Percentiles rank a stretch among this genome's conserved stretches.
These are phyloP conservation scores for Wickerhamomyces rabaulensis DNA, from an alignment of 805 yeast species.

Conservation along the genomic window DNA sequence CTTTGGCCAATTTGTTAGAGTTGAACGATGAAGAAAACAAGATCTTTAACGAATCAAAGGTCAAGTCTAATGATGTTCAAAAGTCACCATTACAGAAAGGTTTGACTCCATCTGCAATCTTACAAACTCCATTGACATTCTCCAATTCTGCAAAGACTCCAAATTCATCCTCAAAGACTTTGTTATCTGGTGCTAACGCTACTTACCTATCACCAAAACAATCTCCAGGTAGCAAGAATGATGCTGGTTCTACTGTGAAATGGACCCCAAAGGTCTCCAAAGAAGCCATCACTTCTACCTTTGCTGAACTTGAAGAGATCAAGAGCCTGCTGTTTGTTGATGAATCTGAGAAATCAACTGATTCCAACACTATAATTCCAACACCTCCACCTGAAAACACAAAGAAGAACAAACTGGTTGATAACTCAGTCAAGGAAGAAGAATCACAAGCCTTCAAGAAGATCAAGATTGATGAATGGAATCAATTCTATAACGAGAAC, in stretches of 20 bases:
- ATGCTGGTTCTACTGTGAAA: conserved; percentile 3
- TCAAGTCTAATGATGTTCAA: conserved; percentile 11
- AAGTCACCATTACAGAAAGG: conserved; percentile 19
- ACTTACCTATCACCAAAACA: conserved; percentile 21
- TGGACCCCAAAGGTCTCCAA: conserved; percentile 20
- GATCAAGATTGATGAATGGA: conserved; percentile 14
- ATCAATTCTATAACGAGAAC: conserved; percentile 16
- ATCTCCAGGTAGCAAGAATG: conserved; percentile 16
- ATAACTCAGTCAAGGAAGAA: not conserved
- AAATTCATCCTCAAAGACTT: conserved; percentile 15
- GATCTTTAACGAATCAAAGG: conserved; percentile 14
- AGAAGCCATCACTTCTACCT: conserved; percentile 20
- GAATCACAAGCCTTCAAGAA: conserved; percentile 12
- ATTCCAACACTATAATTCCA: conserved; percentile 2
- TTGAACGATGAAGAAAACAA: conserved; percentile 22
- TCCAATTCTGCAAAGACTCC: conserved; percentile 23
- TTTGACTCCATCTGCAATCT: conserved; percentile 24
- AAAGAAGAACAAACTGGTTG: conserved; percentile 1
- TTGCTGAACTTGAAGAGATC: conserved; percentile 17
- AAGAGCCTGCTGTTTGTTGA: conserved; percentile 14
- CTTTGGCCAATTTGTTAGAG: conserved; percentile 22
- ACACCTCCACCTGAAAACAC: conserved; percentile 19
- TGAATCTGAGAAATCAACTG: conserved; percentile 1
- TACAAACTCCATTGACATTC: conserved; percentile 25
- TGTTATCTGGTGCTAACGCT: conserved; percentile 3